These are phyloP conservation scores for Starmerella stigmatis DNA, from an alignment of 805 yeast species.

Conservation along the genomic window DNA sequence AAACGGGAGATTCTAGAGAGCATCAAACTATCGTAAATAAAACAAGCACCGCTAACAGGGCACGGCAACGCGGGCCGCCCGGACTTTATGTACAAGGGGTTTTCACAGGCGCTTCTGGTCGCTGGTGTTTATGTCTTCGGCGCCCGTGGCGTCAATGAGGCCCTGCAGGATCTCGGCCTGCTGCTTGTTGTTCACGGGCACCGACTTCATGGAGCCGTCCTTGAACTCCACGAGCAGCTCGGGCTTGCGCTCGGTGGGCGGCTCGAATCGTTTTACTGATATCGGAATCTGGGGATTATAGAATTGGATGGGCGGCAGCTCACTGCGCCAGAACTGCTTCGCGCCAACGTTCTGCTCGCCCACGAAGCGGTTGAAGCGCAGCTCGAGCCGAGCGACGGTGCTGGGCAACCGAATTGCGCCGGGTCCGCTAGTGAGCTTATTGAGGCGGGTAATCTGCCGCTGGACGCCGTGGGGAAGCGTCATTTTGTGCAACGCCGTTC, in stretches of 20 bases:
- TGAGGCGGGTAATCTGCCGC: constrained; percentile 26
- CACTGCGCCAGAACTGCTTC: constrained; percentile 61
- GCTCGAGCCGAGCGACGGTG: constrained; percentile 22
- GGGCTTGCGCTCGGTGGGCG: constrained; percentile 35
- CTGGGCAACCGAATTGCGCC: constrained; percentile 28
- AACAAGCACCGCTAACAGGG: too few relatives aligned
- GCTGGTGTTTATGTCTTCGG: constrained; percentile 36
- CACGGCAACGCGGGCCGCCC: neutral
- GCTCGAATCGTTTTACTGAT: constrained; percentile 46
- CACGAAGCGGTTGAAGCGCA: constrained; percentile 23
- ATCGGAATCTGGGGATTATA: constrained; percentile 68
- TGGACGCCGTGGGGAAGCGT: constrained; percentile 25
- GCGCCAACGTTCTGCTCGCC: constrained; percentile 21
- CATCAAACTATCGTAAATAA: neutral
- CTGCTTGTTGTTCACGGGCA: constrained; percentile 46
- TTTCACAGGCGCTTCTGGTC: constrained; percentile 14
- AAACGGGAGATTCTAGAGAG: neutral
- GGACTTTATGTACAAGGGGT: neutral
- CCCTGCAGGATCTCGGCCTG: constrained; percentile 47
- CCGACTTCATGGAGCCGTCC: constrained; percentile 33
- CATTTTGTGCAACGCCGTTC: neutral
- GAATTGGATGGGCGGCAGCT: constrained; percentile 67
- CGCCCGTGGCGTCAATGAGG: constrained; percentile 43
- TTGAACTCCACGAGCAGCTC: constrained; percentile 35
- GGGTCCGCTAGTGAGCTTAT: constrained; percentile 26